A percentile compares a stretch with the other conserved stretches of the same genome.
Evolutionary conservation across 306 rosid genomes (phyloP).

Genomic region (Notholithocarpus densiflorus): DNA sequence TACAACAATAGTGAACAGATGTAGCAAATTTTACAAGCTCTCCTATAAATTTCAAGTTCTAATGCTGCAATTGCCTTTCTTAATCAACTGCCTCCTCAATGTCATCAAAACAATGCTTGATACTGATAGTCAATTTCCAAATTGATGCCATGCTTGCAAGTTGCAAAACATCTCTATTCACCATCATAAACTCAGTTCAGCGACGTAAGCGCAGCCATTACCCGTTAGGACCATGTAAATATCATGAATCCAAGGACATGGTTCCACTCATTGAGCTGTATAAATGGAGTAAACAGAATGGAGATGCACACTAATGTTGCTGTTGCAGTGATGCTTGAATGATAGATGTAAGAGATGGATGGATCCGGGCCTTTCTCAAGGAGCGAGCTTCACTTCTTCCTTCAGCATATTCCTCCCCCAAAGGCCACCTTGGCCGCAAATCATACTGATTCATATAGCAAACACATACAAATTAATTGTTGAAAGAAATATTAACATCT

Average conservation of each 20-base stretch:
- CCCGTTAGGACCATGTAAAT: neutral
- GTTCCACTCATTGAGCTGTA: neutral
- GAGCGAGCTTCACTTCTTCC: conserved; percentile 90
- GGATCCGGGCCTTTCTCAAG: conserved; percentile 69
- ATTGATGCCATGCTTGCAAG: neutral
- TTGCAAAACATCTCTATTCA: neutral
- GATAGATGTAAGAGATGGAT: conserved; percentile 86
- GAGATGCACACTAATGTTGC: conserved; percentile 32
- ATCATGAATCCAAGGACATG: neutral
- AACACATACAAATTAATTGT: neutral
- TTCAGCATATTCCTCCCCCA: conserved; percentile 80
- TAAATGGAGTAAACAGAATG: conserved; percentile 5
- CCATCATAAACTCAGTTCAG: conserved; percentile 3
- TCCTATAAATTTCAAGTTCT: neutral
- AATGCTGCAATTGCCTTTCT: neutral
- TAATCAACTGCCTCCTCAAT: neutral
- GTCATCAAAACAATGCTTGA: too few relatives aligned
- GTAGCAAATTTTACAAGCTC: too few relatives aligned
- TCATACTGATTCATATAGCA: conserved; percentile 49
- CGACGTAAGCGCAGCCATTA: neutral
- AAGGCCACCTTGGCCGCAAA: conserved; percentile 91
- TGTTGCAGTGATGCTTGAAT: conserved; percentile 69
- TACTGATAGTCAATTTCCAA: neutral
- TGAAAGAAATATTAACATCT: neutral
- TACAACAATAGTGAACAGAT: too few relatives aligned